Evolutionary conservation across 2,329 filamentous ascomycete species (phyloP), one percentile per base, ranked within the genome.

Genomic region (Colletotrichum zoysiae): DNA sequence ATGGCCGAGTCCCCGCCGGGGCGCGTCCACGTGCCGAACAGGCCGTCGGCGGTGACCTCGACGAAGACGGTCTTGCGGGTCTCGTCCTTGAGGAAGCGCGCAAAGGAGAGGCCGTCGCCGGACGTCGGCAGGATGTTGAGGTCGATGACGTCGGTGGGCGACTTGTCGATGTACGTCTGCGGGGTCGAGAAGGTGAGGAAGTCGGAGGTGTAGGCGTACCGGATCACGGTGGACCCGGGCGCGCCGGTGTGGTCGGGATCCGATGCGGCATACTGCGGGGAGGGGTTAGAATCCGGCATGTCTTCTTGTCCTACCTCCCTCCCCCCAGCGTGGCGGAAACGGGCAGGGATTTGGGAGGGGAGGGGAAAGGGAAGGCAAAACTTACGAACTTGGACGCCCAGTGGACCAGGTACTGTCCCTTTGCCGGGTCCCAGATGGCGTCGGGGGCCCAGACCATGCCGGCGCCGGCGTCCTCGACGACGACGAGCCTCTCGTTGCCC

Each of bases 401-500:
- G 71, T 84, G 80, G 6, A 85, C 84, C 40, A 86, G 74, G 59
- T 86, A 86, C 78, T 85, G 81, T 2, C 75, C 70, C 7, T 71
- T 64, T 16, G 50, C 20, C 1, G 69, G 50, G 1, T 71, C 69
- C 69, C 69, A 71, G 53, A 69, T 69, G 14, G 69, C 69, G 9
- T 69, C 69, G 0, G 87, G 88, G 0, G 87, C 87, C 87, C 87
- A 89, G 0, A 88, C 86, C 87, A 89, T 89, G 4, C 87, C 87
- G 0, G 86, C 87, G 4, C 82, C 85, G n/a, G 78, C 77, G 68
- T 87, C 83, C 74, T 89, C 87, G 14, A 89, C 86, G 0, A 77
- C 78, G 0, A 86, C 82, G 2, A 89, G 79, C 7, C 85, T 79
- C 75, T 88, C 86, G 16, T 79, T 78, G 14, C 75, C 80, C 84